phyloP scores from a whole-genome alignment of 2,329 filamentous ascomycete genomes.

The Dothideomycetidae sp. region DNA sequence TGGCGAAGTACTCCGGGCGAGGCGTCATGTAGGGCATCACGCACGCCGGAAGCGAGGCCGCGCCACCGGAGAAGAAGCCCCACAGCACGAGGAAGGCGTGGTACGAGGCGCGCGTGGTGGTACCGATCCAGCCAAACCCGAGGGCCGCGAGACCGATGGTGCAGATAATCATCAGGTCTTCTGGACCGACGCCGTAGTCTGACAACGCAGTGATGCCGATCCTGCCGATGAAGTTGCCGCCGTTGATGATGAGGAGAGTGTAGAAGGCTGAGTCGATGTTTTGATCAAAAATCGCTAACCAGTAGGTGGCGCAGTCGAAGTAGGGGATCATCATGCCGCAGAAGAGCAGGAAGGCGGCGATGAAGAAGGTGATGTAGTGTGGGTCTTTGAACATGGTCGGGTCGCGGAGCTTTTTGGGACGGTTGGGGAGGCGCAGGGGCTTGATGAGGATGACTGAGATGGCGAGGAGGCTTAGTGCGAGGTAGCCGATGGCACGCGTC shows the following conservation, averaged over 20 bases:
- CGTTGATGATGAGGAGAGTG: conserved; percentile 7
- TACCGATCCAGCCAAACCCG: conserved; percentile 6
- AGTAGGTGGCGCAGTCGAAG: conserved; percentile 1
- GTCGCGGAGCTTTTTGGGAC: conserved; percentile 1
- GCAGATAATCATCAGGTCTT: background rate
- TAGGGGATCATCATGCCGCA: conserved; percentile 7
- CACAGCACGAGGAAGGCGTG: conserved; percentile 5
- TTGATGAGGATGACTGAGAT: conserved; percentile 3
- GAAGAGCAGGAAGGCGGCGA: conserved; percentile 7
- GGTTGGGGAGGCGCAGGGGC: conserved; percentile 6
- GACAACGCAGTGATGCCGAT: background rate
- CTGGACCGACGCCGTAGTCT: conserved; percentile 2
- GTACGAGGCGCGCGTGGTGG: background rate
- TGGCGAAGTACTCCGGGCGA: conserved; percentile 1
- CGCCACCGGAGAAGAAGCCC: conserved; percentile 4
- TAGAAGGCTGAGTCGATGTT: conserved; percentile 4
- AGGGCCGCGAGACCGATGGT: background rate
- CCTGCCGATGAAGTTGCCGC: conserved; percentile 2
- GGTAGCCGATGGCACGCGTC: conserved; percentile 1
- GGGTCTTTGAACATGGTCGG: background rate
- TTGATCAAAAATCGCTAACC: background rate
- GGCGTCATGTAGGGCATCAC: conserved; percentile 5
- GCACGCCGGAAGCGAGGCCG: background rate
- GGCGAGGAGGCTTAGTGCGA: background rate
- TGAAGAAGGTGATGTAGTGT: conserved; percentile 6